Evolutionary conservation across 192 early-diverging fungal species (phyloP), one percentile per base, ranked within the genome.

Genomic region (Linnemannia exigua): DNA sequence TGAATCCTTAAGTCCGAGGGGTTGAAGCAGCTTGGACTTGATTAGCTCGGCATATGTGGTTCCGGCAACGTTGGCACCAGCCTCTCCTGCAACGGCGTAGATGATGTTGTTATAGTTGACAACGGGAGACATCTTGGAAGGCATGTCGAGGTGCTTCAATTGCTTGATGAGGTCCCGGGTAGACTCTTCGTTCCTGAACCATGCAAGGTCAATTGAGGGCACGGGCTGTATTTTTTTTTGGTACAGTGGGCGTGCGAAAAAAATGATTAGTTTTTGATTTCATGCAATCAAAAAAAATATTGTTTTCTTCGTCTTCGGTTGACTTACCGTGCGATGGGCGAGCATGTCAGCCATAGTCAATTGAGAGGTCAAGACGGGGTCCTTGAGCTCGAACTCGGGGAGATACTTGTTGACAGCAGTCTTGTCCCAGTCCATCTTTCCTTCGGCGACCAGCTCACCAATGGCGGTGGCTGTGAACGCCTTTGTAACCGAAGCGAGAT

Each of bases 301-400:
- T 44, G 3, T 44, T 44, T 44, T 44, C 41, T 44, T 44, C 9
- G 41, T 9, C 41, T 6, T 44, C 3, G 5, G 25, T 22, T 0
- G 1, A 44, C 77, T 72, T 72, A 79, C 77, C 17, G 77, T 79
- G 25, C 77, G 77, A 16, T 79, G 77, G 19, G 77, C 52, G 5
- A 79, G 69, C 2, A 79, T 37, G 20, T 79, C 77, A 28, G 51
- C 68, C 19, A 79, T 25, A 5, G 77, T 72, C 54, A 72, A 79
- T 22, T 79, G 77, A 33, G 68, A 61, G 2, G 77, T 79, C 15
- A 79, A 52, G 25, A 66, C 35, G 12, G 77, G 69, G 28, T 79
- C 77, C 25, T 79, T 71, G 54, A 79, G 69, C 41, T 79, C 22
- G 11, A 79, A 79, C 52, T 79, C 77, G 17, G 70, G 77, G 6